Percentiles rank a stretch among this genome's conserved stretches.
Conservation (phyloP, 1,284 basidiomycete species). For the Xanthoconium separans region DNA sequence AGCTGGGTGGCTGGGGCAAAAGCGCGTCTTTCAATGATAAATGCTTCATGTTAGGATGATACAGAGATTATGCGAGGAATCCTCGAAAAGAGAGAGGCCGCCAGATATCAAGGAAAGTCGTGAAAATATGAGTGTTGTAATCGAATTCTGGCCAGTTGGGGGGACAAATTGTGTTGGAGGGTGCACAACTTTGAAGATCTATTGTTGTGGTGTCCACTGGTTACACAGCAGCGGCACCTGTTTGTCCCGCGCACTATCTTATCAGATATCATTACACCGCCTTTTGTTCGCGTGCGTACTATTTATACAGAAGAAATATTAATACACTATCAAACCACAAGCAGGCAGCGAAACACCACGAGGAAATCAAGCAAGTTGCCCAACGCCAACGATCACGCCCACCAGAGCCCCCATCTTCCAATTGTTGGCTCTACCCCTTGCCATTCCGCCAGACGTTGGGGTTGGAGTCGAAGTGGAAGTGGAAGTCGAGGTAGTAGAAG, state of each 20-base stretch:
- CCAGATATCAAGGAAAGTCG: not conserved
- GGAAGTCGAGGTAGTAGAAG: no score
- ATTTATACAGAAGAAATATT: conserved; percentile 7
- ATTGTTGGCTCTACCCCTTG: not conserved
- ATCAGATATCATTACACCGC: conserved; percentile 11
- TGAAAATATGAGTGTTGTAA: not conserved
- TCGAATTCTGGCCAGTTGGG: no score
- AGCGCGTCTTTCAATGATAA: conserved; percentile 47
- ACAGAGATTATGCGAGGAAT: not conserved
- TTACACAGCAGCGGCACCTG: conserved; percentile 14
- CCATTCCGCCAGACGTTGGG: not conserved
- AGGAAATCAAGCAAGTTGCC: conserved; percentile 13
- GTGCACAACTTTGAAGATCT: not conserved
- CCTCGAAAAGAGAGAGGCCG: not conserved
- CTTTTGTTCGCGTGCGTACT: not conserved
- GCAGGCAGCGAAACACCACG: not conserved
- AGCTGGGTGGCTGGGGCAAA: conserved; percentile 80
- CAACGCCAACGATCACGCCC: conserved; percentile 4
- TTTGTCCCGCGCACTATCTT: conserved; percentile 13
- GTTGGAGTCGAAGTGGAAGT: not conserved
- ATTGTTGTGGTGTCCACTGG: not conserved
- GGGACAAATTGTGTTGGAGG: no score
- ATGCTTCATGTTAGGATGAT: conserved; percentile 26
- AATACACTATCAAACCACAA: not conserved
- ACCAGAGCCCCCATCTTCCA: conserved; percentile 8